Conservation (phyloP, 305 asterid genomes). For the Solanum hybrid region DNA sequence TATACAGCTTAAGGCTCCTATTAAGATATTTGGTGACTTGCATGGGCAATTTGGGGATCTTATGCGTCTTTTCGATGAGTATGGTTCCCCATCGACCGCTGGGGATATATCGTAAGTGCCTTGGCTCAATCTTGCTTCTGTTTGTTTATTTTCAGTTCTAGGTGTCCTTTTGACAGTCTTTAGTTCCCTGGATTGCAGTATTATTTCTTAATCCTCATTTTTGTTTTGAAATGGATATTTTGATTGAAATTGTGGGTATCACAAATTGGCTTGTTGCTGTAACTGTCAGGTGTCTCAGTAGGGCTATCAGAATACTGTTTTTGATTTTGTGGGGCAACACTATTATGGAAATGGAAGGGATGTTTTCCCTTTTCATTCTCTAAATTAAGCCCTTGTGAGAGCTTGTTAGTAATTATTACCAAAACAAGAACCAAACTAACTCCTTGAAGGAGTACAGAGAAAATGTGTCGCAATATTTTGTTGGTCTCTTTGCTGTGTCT, state of each 20-base stretch:
- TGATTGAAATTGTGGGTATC: neutral
- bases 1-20: constrained; percentile 93
- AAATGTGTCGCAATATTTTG: neutral
- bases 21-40: constrained; percentile 97
- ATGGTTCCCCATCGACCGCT: constrained; percentile 99
- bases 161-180: neutral
- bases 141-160: neutral
- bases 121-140: neutral
- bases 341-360: neutral
- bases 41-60: constrained; percentile 99
- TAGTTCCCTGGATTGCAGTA: neutral
- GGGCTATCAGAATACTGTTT: neutral
- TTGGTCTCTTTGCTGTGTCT: neutral
- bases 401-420: neutral
- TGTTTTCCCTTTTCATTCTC: neutral
- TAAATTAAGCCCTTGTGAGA: neutral
- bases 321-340: neutral
- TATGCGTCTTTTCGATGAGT: constrained; percentile 98
- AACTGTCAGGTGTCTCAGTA: neutral
- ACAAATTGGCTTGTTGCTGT: neutral
- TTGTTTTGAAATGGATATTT: neutral
- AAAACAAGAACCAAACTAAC: neutral
- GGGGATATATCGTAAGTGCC: constrained; percentile 93
- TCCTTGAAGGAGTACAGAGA: neutral
- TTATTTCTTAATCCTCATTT: neutral